Base-by-base conservation (phyloP, 1,284 basidiomycete species). In the Ustanciosporium gigantosporum region DNA sequence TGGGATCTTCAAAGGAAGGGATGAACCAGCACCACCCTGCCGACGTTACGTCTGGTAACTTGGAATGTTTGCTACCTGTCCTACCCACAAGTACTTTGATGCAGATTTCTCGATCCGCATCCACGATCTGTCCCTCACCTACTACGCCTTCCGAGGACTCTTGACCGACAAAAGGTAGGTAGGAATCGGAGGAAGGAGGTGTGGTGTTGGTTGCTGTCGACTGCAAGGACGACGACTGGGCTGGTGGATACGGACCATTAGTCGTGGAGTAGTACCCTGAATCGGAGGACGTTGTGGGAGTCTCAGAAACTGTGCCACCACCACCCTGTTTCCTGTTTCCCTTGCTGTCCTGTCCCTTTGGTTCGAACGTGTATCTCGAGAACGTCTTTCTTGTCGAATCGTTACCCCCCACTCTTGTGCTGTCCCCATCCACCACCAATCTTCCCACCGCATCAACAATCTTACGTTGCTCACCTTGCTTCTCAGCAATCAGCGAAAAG, bases 21-120 rank as follows among this genome's bases (percentile, higher is more conserved):
- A 79, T 73, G 50, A 78, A 57, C 78, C 78, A 79, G 25, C 65
- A 55, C 60, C 76, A 68, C 4, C 77, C 77, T 2, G 76, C 66
- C 0, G 70, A 51, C 11, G 75, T 67, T 36, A 77, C 57, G 17
- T 68, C 76, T 0, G 76, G 75, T 7, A 79, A 36, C 41, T 61
- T 62, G 31, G 70, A 52, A 38, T 78, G 76, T 36, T 69, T 76
- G 16, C 42, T 49, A 14, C 78, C 77, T 23, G 65, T 73, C 25
- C 70, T 52, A 3, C 76, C 77, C 8, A 76, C 46, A 9, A 78
- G 50, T 11, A 78, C 52, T 35, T 72, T 74, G 41, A 79, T 46
- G 55, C 70, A 67, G 2, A 78, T 32, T 47, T 78, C 78, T 5
- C 72, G 52, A 37, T 79, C 77, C 0, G 66, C 73, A 25, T 78